Base-by-base conservation (phyloP, 2,329 filamentous ascomycete species). In the Stagonosporopsis chrysanthemi region DNA sequence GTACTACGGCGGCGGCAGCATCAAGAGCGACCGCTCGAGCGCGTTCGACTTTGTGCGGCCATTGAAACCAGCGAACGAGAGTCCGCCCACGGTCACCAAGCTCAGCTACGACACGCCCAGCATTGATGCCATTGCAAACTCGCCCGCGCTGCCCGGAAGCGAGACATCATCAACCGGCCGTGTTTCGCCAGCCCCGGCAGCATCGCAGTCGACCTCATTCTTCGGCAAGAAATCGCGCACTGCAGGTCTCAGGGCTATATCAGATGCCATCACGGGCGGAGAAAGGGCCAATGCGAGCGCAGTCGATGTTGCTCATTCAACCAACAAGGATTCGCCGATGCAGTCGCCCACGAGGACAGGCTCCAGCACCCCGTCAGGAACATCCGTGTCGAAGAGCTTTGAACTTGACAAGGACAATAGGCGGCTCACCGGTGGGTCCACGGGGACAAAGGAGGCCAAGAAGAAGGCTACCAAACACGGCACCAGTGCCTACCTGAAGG, bases 401-500 rank as follows among this genome's bases (percentile, higher is more conserved):
- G 92, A 96, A 47, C 83, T 93, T 1, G 91, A 94, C 48, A 92
- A 90, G 39, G 85, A 88, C 0, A 89, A 75, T n/a, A 70, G 72
- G 35, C 67, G 71, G 35, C 59, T 73, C 12, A 79, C 78, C 6
- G 68, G 84, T 31, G 77, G 78, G 6, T 78, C 79, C 17, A 79
- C 79, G 40, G 76, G 77, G 2, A 77, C 76, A 11, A 77, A 79
- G 44, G 71, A 71, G 42, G 57, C 57, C 8, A 64, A 62, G 53
- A 73, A 69, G 54, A 73, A 72, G 60, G 93, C 94, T 77, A 86
- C 88, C 48, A 99, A 99, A 80, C 96, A 98, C 74, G 89, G 92
- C 56, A 99, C 95, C 0, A 97, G 93, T 70, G 95, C 95, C 0
- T 99, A 98, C 77, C 91, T 88, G 17, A 89, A 91, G 28, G 95